phyloP scores from a whole-genome alignment of 139 green algal genomes.

The Deuterostichococcus epilithicus region DNA sequence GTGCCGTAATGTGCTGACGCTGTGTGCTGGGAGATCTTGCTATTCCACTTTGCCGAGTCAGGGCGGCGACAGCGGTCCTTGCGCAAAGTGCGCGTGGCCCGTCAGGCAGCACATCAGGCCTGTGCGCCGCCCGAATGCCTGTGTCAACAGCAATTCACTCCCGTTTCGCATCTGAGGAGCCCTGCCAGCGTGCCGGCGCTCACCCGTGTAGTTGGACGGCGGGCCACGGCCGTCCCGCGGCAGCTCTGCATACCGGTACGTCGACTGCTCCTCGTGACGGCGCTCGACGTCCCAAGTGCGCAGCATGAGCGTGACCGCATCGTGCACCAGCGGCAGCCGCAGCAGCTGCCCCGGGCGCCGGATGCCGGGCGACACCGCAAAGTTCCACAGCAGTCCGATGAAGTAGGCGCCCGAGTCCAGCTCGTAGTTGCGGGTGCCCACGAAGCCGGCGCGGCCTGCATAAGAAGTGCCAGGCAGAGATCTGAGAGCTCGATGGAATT shows the following conservation, averaged over 20 bases:
- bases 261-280: conserved; percentile 40
- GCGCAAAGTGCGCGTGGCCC: no score
- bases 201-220: conserved; percentile 26
- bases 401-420: conserved; percentile 63
- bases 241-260: conserved; percentile 58
- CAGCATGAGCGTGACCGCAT: conserved; percentile 41
- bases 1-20: no score
- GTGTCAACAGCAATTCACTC: no score
- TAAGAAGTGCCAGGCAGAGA: no score
- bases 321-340: conserved; percentile 34
- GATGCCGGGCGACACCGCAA: conserved; percentile 21
- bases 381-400: conserved; percentile 61
- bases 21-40: no score
- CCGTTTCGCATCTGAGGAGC: no score
- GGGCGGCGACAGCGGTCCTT: no score
- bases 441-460: conserved; percentile 46
- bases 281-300: conserved; percentile 43
- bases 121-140: no score
- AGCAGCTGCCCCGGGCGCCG: conserved; percentile 27
- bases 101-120: no score
- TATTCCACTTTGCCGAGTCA: no score
- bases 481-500: no score
- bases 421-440: conserved; percentile 63
- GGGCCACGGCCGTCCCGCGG: conserved; percentile 30
- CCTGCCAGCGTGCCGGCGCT: background rate